These are phyloP conservation scores for Hygrophila difformis DNA, from an alignment of 257 asterid species.

Conservation along the genomic window DNA sequence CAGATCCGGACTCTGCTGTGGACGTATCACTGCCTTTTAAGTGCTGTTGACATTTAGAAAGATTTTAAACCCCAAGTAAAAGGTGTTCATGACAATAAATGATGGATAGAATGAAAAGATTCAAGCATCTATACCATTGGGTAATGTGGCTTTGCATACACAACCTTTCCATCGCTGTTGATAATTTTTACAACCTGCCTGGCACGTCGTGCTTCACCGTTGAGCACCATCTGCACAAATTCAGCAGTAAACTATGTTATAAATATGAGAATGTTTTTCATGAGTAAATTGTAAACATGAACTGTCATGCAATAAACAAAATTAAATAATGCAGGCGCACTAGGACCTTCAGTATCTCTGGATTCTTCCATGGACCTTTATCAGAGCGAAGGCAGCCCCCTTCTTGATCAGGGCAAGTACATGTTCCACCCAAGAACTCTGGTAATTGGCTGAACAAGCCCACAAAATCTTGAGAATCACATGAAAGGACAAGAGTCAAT, in stretches of 20 bases:
- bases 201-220: constrained; percentile 69
- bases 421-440: constrained; percentile 82
- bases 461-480: constrained; percentile 7
- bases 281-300: neutral
- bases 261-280: constrained; percentile 4
- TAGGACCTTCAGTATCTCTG: constrained; percentile 73
- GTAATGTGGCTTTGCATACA: constrained; percentile 88
- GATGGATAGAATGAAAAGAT: neutral
- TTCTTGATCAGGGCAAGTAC: constrained; percentile 71
- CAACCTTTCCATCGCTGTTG: constrained; percentile 92
- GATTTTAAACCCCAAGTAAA: constrained; percentile 8
- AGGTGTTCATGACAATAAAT: constrained; percentile 4
- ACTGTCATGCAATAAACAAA: constrained; percentile 3
- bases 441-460: constrained; percentile 75
- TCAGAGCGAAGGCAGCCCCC: constrained; percentile 95
- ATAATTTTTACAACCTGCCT: constrained; percentile 90
- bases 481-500: constrained; percentile 2
- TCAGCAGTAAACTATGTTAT: constrained; percentile 16
- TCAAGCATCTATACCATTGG: constrained; percentile 37
- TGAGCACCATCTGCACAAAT: constrained; percentile 64
- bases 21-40: constrained; percentile 93
- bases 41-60: constrained; percentile 29
- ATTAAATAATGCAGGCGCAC: constrained; percentile 4
- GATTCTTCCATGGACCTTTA: constrained; percentile 98
- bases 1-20: constrained; percentile 98